These are phyloP conservation scores for Tulasnella sp. DNA, from an alignment of 768 basidiomycete genomes.

Conservation along the genomic window DNA sequence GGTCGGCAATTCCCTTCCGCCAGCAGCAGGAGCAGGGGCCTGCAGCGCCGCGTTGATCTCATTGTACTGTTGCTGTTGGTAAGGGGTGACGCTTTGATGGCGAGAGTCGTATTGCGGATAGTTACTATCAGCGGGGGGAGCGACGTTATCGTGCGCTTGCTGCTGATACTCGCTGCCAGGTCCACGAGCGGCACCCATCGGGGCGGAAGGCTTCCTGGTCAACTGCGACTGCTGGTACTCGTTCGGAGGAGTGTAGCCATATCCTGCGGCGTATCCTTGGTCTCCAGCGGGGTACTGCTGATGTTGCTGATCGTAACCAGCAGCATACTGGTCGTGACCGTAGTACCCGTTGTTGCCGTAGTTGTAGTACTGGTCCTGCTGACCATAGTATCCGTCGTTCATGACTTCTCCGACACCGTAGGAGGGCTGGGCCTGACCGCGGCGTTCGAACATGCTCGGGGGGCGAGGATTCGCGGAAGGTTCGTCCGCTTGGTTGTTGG, in stretches of 20 bases:
- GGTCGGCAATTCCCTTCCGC: background rate
- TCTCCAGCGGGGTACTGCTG: background rate
- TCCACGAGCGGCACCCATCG: background rate
- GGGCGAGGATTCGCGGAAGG: conserved; percentile 5
- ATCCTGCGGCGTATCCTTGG: background rate
- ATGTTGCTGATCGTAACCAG: conserved; percentile 2
- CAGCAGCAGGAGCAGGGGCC: background rate
- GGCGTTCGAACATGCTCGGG: conserved; percentile 11
- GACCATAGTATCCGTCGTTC: conserved; percentile 4
- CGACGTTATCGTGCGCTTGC: background rate
- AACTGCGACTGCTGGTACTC: conserved; percentile 10
- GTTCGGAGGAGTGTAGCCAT: conserved; percentile 6
- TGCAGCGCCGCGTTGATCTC: conserved; percentile 10
- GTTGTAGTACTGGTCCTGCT: conserved; percentile 1
- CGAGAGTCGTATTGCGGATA: background rate
- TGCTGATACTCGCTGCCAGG: background rate
- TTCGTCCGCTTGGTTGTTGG: background rate
- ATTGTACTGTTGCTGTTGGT: conserved; percentile 15
- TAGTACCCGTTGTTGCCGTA: conserved; percentile 1
- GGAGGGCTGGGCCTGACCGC: background rate
- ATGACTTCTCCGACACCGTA: background rate
- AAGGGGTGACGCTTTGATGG: conserved; percentile 15
- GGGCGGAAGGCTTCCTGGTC: conserved; percentile 8
- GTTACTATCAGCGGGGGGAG: background rate
- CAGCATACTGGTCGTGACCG: background rate